Evolutionary conservation across 805 yeast genomes (phyloP).

Genomic region (Suhomyces sp.): DNA sequence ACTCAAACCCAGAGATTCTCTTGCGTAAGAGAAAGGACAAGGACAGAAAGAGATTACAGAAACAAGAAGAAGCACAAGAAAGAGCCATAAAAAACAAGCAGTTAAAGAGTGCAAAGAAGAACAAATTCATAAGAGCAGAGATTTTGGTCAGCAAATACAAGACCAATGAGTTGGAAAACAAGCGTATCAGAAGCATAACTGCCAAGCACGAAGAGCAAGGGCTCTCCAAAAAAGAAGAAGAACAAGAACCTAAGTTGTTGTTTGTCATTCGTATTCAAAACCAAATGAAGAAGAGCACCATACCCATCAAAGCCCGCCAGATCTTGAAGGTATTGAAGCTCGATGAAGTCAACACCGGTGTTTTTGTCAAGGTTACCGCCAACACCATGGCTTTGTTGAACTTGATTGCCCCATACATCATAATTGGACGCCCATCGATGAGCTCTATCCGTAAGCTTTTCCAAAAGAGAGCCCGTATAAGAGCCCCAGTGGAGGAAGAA

Average conservation of each 20-base stretch:
- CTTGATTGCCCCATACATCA: constrained; percentile 68
- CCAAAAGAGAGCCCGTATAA: constrained; percentile 71
- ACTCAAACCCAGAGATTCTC: constrained; percentile 73
- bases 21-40: constrained; percentile 77
- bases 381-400: constrained; percentile 62
- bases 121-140: constrained; percentile 71
- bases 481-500: constrained; percentile 27
- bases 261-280: constrained; percentile 69
- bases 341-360: constrained; percentile 60
- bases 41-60: constrained; percentile 68
- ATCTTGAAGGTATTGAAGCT: constrained; percentile 62
- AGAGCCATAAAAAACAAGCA: constrained; percentile 45
- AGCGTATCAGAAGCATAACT: constrained; percentile 62
- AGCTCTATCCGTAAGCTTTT: constrained; percentile 67
- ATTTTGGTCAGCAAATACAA: constrained; percentile 63
- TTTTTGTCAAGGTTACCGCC: constrained; percentile 62
- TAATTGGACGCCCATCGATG: constrained; percentile 72
- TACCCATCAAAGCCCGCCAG: constrained; percentile 62
- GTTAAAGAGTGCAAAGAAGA: constrained; percentile 41
- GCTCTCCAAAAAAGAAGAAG: constrained; percentile 22
- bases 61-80: constrained; percentile 61
- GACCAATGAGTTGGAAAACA: constrained; percentile 64
- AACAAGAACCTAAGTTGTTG: constrained; percentile 39
- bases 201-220: constrained; percentile 42
- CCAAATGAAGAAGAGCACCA: constrained; percentile 53